These are phyloP conservation scores for Calocera cornea DNA, from an alignment of 768 basidiomycete species.

Conservation along the genomic window DNA sequence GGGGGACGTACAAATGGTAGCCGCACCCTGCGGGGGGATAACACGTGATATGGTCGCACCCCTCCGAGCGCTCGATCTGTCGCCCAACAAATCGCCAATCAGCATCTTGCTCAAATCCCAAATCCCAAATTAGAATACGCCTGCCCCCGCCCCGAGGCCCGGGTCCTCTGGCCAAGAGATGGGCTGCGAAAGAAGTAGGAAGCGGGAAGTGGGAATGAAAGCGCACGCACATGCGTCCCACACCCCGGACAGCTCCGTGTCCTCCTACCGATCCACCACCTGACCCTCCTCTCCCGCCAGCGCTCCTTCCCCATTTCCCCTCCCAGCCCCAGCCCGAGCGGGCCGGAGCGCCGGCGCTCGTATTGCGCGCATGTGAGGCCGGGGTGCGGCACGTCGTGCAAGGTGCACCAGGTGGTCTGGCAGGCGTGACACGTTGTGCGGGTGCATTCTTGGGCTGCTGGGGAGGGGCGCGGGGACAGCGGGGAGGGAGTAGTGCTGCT, in stretches of 20 bases:
- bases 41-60: conserved; percentile 1
- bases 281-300: not conserved
- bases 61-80: not conserved
- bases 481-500: too few species aligned
- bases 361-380: not conserved
- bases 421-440: not conserved
- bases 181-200: not conserved
- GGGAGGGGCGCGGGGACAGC: too few species aligned
- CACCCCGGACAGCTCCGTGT: not conserved
- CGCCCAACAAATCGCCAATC: not conserved
- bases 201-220: too few species aligned
- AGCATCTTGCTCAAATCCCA: too few species aligned
- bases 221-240: not conserved
- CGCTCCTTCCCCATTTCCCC: not conserved
- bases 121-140: too few species aligned
- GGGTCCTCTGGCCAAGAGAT: too few species aligned
- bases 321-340: not conserved
- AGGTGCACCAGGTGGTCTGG: not conserved
- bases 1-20: not conserved
- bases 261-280: not conserved
- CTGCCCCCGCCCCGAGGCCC: too few species aligned
- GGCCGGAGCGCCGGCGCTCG: not conserved
- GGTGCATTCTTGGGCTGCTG: not conserved
- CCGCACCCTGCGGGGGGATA: not conserved
- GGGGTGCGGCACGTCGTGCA: not conserved